These are phyloP conservation scores for Citropsis articulata DNA, from an alignment of 345 rosid species.

Conservation along the genomic window DNA sequence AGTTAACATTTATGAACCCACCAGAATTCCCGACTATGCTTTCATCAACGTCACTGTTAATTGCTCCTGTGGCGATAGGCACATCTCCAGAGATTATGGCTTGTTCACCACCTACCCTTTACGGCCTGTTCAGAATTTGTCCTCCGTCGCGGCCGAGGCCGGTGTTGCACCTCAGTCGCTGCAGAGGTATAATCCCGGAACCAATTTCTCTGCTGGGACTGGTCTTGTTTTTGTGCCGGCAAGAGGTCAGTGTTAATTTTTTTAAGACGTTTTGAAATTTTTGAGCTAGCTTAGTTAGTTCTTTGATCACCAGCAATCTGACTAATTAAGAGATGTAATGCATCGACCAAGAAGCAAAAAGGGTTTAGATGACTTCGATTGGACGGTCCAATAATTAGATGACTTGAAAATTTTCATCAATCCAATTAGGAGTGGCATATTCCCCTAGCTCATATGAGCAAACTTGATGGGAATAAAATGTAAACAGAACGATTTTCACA, in stretches of 20 bases:
- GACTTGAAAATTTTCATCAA: not conserved
- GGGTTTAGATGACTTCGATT: not conserved
- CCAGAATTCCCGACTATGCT: slow-evolving; percentile 20
- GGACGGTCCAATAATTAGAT: not conserved
- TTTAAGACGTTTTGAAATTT: too few relatives aligned
- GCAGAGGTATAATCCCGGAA: slow-evolving; percentile 32
- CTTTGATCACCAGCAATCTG: not conserved
- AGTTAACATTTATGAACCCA: slow-evolving; percentile 32
- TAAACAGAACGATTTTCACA: not conserved
- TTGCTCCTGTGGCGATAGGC: slow-evolving; percentile 44
- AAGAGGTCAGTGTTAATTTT: slow-evolving; percentile 31
- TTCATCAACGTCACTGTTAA: slow-evolving; percentile 45
- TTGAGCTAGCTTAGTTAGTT: not conserved
- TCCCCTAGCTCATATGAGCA: not conserved
- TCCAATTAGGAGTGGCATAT: not conserved
- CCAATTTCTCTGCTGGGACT: slow-evolving; percentile 31
- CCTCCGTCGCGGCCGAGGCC: slow-evolving; percentile 22
- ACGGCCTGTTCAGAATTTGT: slow-evolving; percentile 28
- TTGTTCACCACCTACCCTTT: slow-evolving; percentile 43
- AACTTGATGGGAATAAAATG: not conserved
- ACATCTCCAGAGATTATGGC: slow-evolving; percentile 38
- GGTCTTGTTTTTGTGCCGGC: slow-evolving; percentile 52
- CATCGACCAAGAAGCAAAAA: not conserved
- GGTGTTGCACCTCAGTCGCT: slow-evolving; percentile 28
- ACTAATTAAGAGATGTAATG: not conserved